Evolutionary conservation across 2,329 filamentous ascomycete genomes (phyloP), one percentile per base, ranked within the genome.

Genomic region (Fusarium anthophilum): DNA sequence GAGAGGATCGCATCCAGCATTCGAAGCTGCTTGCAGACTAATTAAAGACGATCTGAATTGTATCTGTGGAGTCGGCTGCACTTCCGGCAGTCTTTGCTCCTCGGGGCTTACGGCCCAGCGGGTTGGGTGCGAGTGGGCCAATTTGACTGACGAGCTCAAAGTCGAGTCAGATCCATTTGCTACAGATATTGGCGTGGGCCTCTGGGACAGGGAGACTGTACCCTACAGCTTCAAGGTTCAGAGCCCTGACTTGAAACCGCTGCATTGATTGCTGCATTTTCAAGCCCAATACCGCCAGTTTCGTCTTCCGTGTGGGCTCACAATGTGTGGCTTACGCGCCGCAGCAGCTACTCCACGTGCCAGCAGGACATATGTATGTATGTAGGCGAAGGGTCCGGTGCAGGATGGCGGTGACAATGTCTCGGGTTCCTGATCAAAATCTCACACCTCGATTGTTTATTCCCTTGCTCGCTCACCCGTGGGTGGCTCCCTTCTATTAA

Each of bases 31-130:
- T 65, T 66, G 51, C 47, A 68, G 32, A 63, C 63, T 72, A 71
- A 71, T 51, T 68, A 57, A 59, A 63, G 63, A 69, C 63, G 63
- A 71, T 71, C 67, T 70, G 70, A 58, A 56, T 69, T 67, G 69
- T 68, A 63, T 67, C 63, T 75, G 77, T 79, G 79, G 79, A 77
- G 77, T 78, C 74, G 77, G 79, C 70, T 75, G 72, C 71, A 68
- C 70, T 77, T 78, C 78, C 79, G 79, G 80, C 74, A 78, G 72
- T 80, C 78, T 53, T 79, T 67, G 71, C 75, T 68, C 72, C 73
- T 75, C 75, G 74, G 75, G 76, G 70, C 73, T 70, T 68, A 75
- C 75, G 76, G 75, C 76, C 76, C 76, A 78, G 76, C 73, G 76
- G 71, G 57, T 75, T 78, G 76, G 76, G 73, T 77, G 66, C 72